Conservation (phyloP, 768 basidiomycete genomes). For the Mrakia blollopis region DNA sequence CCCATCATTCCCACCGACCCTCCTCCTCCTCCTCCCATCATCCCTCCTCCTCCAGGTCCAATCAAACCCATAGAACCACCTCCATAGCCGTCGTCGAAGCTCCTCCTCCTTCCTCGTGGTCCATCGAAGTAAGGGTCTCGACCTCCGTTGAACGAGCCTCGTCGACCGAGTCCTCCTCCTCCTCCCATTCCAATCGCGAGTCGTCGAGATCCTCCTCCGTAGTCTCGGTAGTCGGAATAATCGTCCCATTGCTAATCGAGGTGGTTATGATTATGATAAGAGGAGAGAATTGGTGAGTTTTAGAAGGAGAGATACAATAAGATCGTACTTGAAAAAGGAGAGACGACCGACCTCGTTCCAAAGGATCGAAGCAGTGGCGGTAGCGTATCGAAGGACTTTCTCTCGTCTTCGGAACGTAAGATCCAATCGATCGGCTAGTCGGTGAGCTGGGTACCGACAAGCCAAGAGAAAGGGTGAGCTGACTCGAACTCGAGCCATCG, state of each 20-base stretch:
- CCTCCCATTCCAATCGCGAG: neutral
- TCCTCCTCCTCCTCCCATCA: neutral
- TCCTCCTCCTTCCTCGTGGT: neutral
- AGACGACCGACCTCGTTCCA: constrained; percentile 4
- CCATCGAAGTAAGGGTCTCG: constrained; percentile 2
- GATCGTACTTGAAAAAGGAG: neutral
- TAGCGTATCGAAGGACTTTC: constrained; percentile 3
- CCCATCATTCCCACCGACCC: neutral
- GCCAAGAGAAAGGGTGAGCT: neutral
- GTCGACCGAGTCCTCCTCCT: neutral
- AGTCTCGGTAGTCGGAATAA: constrained; percentile 4
- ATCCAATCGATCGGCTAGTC: neutral
- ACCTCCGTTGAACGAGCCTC: constrained; percentile 1
- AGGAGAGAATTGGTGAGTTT: neutral
- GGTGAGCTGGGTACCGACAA: neutral
- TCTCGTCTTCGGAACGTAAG: neutral
- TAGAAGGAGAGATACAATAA: neutral
- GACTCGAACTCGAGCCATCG: neutral
- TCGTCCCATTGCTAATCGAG: neutral
- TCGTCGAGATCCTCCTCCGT: constrained; percentile 2
- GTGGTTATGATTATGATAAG: neutral
- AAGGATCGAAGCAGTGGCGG: neutral
- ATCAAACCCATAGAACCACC: constrained; percentile 2
- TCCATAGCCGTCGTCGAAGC: constrained; percentile 6
- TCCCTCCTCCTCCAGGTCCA: neutral